These are phyloP conservation scores for Chara braunii DNA, from an alignment of 139 green algal genomes.

Conservation along the genomic window DNA sequence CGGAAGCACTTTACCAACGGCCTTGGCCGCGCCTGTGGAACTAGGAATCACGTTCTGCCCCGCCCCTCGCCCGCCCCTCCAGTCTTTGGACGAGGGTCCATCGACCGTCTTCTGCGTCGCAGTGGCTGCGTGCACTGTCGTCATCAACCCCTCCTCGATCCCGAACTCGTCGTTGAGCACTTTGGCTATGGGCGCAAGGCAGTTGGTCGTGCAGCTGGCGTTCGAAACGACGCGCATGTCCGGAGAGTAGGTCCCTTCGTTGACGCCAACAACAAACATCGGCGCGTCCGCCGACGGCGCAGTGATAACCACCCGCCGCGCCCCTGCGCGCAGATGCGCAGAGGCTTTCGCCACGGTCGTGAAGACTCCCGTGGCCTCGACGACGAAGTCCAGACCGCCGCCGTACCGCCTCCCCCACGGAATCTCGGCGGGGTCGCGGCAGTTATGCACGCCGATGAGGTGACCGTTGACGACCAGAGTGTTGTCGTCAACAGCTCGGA, in stretches of 20 bases:
- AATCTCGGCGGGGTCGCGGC: slow-evolving; percentile 72
- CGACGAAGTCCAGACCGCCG: slow-evolving; percentile 72
- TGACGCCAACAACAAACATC: slow-evolving; percentile 73
- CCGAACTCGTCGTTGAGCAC: slow-evolving; percentile 58
- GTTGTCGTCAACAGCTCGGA: slow-evolving; percentile 19
- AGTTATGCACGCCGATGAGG: slow-evolving; percentile 23
- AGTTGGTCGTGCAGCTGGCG: slow-evolving; percentile 56
- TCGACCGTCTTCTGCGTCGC: slow-evolving; percentile 97
- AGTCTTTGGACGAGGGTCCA: slow-evolving; percentile 91
- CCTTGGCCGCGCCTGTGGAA: slow-evolving; percentile 92
- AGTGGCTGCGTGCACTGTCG: slow-evolving; percentile 83
- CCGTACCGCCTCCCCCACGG: slow-evolving; percentile 74
- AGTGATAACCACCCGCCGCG: slow-evolving; percentile 95
- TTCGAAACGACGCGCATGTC: slow-evolving; percentile 49
- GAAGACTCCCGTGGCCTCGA: slow-evolving; percentile 80
- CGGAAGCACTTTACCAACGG: slow-evolving; percentile 76
- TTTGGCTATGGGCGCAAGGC: slow-evolving; percentile 53
- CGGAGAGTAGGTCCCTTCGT: slow-evolving; percentile 46
- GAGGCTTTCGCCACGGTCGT: slow-evolving; percentile 21
- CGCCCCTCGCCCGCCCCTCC: slow-evolving; percentile 80
- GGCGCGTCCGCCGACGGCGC: slow-evolving; percentile 79
- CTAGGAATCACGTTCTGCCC: slow-evolving; percentile 94
- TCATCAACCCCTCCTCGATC: slow-evolving; percentile 76
- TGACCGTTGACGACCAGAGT: slow-evolving; percentile 21
- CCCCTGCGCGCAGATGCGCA: slow-evolving; percentile 59